A percentile compares a stretch with the other conserved stretches of the same genome.
Conservation (phyloP, 2,329 filamentous ascomycete genomes). For the Fusarium buharicum region DNA sequence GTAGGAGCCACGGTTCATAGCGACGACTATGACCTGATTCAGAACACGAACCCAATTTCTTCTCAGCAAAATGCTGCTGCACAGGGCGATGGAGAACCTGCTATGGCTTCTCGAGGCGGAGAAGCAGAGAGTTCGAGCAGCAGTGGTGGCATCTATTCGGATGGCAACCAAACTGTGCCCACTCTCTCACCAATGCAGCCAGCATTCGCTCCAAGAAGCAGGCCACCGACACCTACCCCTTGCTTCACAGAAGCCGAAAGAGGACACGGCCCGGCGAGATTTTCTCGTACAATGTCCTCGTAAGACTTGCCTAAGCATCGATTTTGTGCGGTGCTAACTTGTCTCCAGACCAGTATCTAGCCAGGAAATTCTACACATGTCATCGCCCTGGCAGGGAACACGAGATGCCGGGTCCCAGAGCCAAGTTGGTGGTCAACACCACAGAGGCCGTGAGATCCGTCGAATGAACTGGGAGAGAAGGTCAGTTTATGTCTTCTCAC, state of each 20-base stretch:
- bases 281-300: not conserved
- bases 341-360: not conserved
- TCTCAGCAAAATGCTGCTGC: not conserved
- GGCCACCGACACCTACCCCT: slow-evolving; percentile 5
- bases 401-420: not conserved
- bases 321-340: slow-evolving; percentile 1
- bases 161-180: slow-evolving; percentile 20
- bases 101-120: not conserved
- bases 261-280: not conserved
- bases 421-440: not conserved
- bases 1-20: slow-evolving; percentile 52
- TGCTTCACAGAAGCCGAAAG: not conserved
- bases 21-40: slow-evolving; percentile 48
- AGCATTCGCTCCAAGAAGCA: slow-evolving; percentile 8
- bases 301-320: not conserved
- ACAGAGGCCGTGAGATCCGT: slow-evolving; percentile 23
- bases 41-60: not conserved
- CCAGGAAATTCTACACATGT: not conserved
- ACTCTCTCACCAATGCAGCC: slow-evolving; percentile 35
- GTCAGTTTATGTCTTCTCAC: slow-evolving; percentile 1
- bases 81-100: not conserved
- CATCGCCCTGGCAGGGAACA: not conserved
- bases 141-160: slow-evolving; percentile 17
- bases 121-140: not conserved
- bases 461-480: slow-evolving; percentile 19